These are phyloP conservation scores for Zelonia costaricensis DNA, from an alignment of 208 protist genomes.

Conservation along the genomic window DNA sequence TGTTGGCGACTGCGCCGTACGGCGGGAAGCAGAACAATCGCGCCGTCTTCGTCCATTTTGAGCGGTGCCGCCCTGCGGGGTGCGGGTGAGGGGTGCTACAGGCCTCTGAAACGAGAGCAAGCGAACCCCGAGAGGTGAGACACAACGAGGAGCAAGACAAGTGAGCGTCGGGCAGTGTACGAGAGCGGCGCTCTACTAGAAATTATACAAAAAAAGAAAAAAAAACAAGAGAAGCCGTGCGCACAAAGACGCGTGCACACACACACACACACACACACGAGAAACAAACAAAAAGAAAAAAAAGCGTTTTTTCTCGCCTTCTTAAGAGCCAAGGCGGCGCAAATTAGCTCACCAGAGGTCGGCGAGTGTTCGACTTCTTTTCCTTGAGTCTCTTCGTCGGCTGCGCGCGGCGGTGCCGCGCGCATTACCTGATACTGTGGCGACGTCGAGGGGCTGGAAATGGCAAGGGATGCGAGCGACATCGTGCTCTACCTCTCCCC, in stretches of 20 bases:
- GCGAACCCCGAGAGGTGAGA: background rate
- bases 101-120: too few species aligned
- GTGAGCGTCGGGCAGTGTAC: background rate
- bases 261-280: constrained; percentile 17
- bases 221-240: background rate
- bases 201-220: background rate
- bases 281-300: too few species aligned
- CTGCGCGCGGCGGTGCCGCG: too few species aligned
- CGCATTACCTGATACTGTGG: too few species aligned
- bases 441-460: too few species aligned
- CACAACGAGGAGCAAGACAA: background rate
- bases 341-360: background rate
- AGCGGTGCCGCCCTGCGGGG: too few species aligned
- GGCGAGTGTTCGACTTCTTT: background rate
- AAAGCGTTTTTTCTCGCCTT: background rate
- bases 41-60: too few species aligned
- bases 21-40: background rate
- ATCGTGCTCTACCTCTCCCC: too few species aligned
- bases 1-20: background rate
- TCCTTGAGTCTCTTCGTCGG: background rate
- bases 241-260: constrained; percentile 27
- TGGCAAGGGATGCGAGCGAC: too few species aligned
- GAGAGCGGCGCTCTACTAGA: background rate
- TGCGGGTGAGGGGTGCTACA: background rate
- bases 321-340: background rate